Evolutionary conservation across 768 basidiomycete species (phyloP).

Genomic region (Termitomyces sp.): DNA sequence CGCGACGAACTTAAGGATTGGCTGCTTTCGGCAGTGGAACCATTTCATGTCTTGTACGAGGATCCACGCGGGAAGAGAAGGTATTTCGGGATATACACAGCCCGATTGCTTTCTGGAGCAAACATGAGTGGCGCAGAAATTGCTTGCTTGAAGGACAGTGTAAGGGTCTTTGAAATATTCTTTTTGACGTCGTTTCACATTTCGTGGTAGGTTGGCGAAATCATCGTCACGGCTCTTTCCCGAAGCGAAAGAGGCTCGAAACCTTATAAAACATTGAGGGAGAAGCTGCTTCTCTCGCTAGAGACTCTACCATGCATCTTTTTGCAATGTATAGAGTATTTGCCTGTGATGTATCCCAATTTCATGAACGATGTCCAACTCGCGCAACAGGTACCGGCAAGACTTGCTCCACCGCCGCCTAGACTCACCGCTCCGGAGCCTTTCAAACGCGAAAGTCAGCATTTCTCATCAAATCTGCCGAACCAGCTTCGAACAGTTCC

Average conservation of each 20-base stretch:
- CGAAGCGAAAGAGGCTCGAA: constrained; percentile 3
- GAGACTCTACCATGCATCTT: constrained; percentile 6
- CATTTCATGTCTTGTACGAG: constrained; percentile 8
- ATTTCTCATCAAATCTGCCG: neutral
- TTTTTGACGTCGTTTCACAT: neutral
- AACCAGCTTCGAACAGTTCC: neutral
- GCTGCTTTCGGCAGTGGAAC: constrained; percentile 5
- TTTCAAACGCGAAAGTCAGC: neutral
- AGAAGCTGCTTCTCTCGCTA: neutral
- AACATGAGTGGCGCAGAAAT: constrained; percentile 13
- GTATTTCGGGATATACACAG: constrained; percentile 7
- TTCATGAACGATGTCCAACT: neutral
- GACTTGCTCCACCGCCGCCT: neutral
- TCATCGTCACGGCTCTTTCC: constrained; percentile 4
- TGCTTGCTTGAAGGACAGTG: neutral
- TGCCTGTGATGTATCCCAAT: neutral
- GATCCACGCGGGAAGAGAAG: neutral
- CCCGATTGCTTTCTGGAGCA: constrained; percentile 1
- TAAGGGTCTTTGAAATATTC: neutral
- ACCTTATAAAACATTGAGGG: neutral
- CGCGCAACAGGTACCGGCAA: neutral
- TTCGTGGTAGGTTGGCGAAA: constrained; percentile 5
- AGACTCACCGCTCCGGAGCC: neutral
- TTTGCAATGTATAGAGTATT: constrained; percentile 5
- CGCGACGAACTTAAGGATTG: constrained; percentile 11